A percentile compares a stretch with the other conserved stretches of the same genome.
Conservation (phyloP, 2,329 filamentous ascomycete genomes). For the Talaromyces islandicus region DNA sequence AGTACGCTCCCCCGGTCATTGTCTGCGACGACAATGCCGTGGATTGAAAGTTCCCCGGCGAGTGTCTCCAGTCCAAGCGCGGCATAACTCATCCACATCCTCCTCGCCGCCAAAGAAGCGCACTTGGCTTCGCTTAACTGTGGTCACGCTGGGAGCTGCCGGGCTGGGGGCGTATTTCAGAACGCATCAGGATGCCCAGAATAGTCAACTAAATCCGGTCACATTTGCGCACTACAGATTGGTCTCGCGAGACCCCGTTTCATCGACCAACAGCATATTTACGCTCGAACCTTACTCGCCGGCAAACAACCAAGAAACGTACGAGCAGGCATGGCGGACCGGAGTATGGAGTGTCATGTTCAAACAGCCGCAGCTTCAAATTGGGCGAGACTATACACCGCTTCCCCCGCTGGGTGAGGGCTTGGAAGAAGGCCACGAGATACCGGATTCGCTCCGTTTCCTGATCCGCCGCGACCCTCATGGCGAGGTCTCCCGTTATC, state of each 20-base stretch:
- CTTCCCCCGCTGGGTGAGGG: slow-evolving; percentile 53
- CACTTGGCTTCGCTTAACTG: slow-evolving; percentile 28
- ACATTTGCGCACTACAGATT: slow-evolving; percentile 38
- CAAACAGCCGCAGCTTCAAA: slow-evolving; percentile 91
- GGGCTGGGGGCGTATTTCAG: slow-evolving; percentile 31
- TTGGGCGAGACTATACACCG: slow-evolving; percentile 86
- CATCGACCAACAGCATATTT: slow-evolving; percentile 43
- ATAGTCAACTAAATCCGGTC: slow-evolving; percentile 27
- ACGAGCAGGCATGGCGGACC: slow-evolving; percentile 49
- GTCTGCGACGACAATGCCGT: slow-evolving; percentile 13
- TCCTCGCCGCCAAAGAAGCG: slow-evolving; percentile 17
- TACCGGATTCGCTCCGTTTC: slow-evolving; percentile 52
- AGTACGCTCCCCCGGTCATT: slow-evolving; percentile 14
- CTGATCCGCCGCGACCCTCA: slow-evolving; percentile 70
- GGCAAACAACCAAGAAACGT: slow-evolving; percentile 30
- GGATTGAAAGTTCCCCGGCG: slow-evolving; percentile 1
- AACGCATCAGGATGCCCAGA: slow-evolving; percentile 20
- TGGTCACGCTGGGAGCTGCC: slow-evolving; percentile 29
- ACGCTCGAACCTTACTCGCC: slow-evolving; percentile 32
- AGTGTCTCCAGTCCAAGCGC: slow-evolving; percentile 2
- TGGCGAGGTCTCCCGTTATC: slow-evolving; percentile 81
- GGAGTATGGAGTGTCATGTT: slow-evolving; percentile 86
- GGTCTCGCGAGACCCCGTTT: slow-evolving; percentile 38
- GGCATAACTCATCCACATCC: slow-evolving; percentile 18
- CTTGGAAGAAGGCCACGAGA: slow-evolving; percentile 20